A percentile compares a stretch with the other conserved stretches of the same genome.
Evolutionary conservation across 192 early-diverging fungal species (phyloP).

Genomic region (Backusella liffmaniae): DNA sequence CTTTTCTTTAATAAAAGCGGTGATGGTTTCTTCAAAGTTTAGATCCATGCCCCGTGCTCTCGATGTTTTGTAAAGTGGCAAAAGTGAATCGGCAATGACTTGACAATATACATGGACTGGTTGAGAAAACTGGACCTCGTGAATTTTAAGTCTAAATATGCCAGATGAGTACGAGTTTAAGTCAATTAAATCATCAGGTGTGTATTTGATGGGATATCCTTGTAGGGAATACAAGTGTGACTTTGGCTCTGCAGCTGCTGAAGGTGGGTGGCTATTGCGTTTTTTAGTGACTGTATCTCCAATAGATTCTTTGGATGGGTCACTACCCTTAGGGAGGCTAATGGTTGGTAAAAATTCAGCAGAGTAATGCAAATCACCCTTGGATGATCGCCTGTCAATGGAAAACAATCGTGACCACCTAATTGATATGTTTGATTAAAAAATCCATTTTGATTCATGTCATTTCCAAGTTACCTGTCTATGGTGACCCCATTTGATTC

Average conservation of each 20-base stretch:
- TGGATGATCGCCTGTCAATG: conserved; percentile 21
- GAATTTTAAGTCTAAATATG: conserved; percentile 50
- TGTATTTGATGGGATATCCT: conserved; percentile 23
- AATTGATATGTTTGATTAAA: not conserved
- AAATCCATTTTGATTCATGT: not conserved
- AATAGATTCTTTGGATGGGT: not conserved
- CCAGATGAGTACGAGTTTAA: conserved; percentile 42
- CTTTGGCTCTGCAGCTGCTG: not conserved
- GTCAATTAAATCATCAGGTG: conserved; percentile 31
- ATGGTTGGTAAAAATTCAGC: conserved; percentile 39
- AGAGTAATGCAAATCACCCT: conserved; percentile 40
- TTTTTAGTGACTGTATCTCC: conserved; percentile 23
- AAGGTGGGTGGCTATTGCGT: not conserved
- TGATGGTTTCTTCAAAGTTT: conserved; percentile 30
- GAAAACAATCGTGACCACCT: conserved; percentile 39
- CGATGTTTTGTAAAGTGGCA: conserved; percentile 42
- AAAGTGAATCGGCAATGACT: conserved; percentile 41
- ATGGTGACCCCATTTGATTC: conserved; percentile 18
- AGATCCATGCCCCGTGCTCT: conserved; percentile 28
- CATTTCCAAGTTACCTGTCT: conserved; percentile 21
- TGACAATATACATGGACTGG: conserved; percentile 39
- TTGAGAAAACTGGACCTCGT: conserved; percentile 34
- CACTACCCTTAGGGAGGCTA: conserved; percentile 11
- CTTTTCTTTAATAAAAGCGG: conserved; percentile 41
- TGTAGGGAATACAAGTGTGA: conserved; percentile 24